Base-by-base conservation (phyloP, 2,329 filamentous ascomycete genomes). In the Monilinia polystroma region DNA sequence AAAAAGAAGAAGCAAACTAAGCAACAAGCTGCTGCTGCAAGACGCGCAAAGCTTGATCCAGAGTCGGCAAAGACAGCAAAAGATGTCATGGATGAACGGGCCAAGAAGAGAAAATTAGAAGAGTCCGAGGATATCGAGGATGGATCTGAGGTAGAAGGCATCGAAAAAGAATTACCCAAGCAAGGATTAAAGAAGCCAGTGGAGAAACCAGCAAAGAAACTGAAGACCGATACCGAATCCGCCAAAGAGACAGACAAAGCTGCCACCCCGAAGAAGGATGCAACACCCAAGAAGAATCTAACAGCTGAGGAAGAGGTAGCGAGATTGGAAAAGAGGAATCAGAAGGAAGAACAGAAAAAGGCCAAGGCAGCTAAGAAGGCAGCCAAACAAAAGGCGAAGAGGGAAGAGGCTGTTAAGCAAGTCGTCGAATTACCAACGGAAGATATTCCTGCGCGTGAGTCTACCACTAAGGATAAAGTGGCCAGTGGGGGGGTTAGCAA, bases 1-100 rank as follows among this genome's bases (percentile, higher is more conserved):
- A 88, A 89, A 78, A 90, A 90, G 76, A 96, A 95, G 81, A 98
- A 98, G 82, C 93, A 98, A 80, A 94, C 92, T 62, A 97, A 96
- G 77, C 90, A 92, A 78, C 86, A 97, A 78, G 91, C 91, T 68
- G 87, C 87, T 69, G 88, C 90, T 72, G 91, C 92, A 66, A 93
- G 93, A 80, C 86, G 89, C 76, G 92, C 90, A 68, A 98, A 97
- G 80, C 85, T 98, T 52, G 92, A 98, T 75, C 93, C 95, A 35
- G 92, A 94, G 72, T 93, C 92, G 75, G 88, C 90, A 71, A 95
- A 96, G 82, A 95, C 88, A 71, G 94, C 93, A 69, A 94, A 96
- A 78, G 93, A 98, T 78, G 87, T 97, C 69, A 90, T 96, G 87
- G 92, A 96, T 72, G 93, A 96, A 76, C 82, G 85, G 65, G 86